Evolutionary conservation across 371 early-diverging fungal species (phyloP).

Genomic region (Mucor velutinosus): DNA sequence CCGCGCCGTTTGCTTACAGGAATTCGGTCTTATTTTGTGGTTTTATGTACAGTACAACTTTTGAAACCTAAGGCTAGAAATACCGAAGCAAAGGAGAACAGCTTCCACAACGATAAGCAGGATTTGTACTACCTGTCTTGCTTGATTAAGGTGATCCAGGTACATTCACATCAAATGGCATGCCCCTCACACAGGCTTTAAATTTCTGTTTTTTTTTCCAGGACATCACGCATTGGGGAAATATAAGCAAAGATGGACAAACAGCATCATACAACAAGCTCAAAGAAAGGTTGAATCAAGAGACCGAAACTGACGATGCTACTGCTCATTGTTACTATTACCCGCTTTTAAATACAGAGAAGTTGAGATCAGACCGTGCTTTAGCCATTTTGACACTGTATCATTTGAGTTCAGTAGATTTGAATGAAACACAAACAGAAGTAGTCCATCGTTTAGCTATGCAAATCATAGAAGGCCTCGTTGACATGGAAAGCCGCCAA

Average conservation of each 20-base stretch:
- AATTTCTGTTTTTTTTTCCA: background rate
- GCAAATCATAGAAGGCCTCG: constrained; percentile 22
- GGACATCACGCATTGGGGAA: constrained; percentile 9
- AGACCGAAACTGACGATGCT: background rate
- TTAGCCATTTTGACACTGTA: constrained; percentile 15
- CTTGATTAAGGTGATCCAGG: constrained; percentile 17
- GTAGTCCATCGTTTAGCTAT: constrained; percentile 1
- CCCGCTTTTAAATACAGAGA: constrained; percentile 4
- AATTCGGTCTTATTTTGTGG: constrained; percentile 1
- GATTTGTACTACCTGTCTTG: constrained; percentile 9
- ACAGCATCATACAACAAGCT: background rate
- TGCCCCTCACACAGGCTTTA: background rate
- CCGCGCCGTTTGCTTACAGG: background rate
- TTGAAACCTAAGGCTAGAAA: background rate
- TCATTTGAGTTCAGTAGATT: constrained; percentile 2
- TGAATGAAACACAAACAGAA: background rate
- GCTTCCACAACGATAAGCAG: background rate
- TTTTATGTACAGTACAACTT: constrained; percentile 3
- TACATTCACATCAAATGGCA: background rate
- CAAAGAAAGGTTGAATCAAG: background rate
- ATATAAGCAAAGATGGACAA: background rate
- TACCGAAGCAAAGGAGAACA: background rate
- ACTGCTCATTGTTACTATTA: background rate
- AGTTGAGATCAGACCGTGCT: constrained; percentile 13
- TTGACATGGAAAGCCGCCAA: constrained; percentile 8